These are phyloP conservation scores for Zygosaccharomyces pseudorouxii DNA, from an alignment of 805 yeast genomes.

Conservation along the genomic window DNA sequence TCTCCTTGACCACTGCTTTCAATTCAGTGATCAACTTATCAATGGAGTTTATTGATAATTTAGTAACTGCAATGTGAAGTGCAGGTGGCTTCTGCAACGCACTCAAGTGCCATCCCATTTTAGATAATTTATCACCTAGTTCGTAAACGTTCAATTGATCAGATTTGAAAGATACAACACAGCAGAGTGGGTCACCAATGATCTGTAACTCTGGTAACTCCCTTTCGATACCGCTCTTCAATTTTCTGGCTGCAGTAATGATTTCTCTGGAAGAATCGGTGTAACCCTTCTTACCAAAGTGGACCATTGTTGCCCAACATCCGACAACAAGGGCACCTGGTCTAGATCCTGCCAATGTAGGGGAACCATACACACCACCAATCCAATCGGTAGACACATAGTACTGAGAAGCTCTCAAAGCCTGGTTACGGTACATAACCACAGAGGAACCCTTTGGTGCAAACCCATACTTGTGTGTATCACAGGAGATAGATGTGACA, in stretches of 20 bases:
- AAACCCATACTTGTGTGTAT: slow-evolving; percentile 97
- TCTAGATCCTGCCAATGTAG: slow-evolving; percentile 93
- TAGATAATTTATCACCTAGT: slow-evolving; percentile 63
- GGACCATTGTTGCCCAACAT: slow-evolving; percentile 91
- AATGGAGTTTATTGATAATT: slow-evolving; percentile 56
- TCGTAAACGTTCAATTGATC: slow-evolving; percentile 63
- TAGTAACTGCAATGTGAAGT: slow-evolving; percentile 83
- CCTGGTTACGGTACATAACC: slow-evolving; percentile 74
- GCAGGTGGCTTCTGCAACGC: slow-evolving; percentile 89
- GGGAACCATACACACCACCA: slow-evolving; percentile 95
- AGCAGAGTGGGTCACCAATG: slow-evolving; percentile 79
- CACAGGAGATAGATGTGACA: slow-evolving; percentile 98
- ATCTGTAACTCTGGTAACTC: slow-evolving; percentile 57
- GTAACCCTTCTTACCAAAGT: slow-evolving; percentile 83
- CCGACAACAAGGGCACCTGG: slow-evolving; percentile 98
- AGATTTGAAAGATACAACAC: slow-evolving; percentile 78
- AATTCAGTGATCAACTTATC: slow-evolving; percentile 56
- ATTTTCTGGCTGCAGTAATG: slow-evolving; percentile 54
- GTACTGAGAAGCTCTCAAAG: slow-evolving; percentile 75
- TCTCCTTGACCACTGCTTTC: slow-evolving; percentile 40
- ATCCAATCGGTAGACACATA: slow-evolving; percentile 80
- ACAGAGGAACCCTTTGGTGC: slow-evolving; percentile 96
- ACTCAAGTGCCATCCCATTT: slow-evolving; percentile 74
- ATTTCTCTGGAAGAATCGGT: slow-evolving; percentile 60
- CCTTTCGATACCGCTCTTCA: slow-evolving; percentile 45